These are phyloP conservation scores for Effrenium voratum DNA, from an alignment of 73 alveolate species.

Conservation along the genomic window DNA sequence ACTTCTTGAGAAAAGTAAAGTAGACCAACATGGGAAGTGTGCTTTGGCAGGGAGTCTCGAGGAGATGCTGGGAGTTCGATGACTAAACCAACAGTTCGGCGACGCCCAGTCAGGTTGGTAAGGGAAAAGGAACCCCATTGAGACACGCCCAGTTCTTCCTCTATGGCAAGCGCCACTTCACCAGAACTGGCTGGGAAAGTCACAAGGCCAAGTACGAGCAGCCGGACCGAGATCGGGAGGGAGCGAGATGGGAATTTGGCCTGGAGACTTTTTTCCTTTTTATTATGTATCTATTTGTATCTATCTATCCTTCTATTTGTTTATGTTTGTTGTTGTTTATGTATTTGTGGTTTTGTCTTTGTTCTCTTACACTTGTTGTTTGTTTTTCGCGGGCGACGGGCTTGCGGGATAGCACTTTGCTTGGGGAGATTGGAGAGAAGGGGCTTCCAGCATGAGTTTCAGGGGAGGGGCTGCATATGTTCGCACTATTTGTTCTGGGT, in stretches of 20 bases:
- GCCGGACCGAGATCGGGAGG: constrained; percentile 53
- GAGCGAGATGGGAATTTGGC: background rate
- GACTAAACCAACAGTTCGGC: background rate
- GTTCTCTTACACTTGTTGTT: no score
- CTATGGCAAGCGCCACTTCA: constrained; percentile 88
- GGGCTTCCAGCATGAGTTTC: no score
- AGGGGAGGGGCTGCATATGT: no score
- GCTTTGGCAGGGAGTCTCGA: background rate
- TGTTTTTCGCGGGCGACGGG: no score
- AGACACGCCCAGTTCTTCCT: constrained; percentile 60
- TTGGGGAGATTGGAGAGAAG: no score
- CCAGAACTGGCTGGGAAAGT: constrained; percentile 91
- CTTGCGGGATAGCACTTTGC: no score
- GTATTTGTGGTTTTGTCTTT: no score
- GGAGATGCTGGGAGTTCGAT: background rate
- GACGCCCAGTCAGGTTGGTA: background rate
- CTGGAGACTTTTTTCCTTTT: no score
- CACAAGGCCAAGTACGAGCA: constrained; percentile 71
- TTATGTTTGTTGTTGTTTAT: no score
- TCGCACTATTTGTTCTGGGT: no score
- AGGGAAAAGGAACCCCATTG: background rate
- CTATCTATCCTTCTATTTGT: no score
- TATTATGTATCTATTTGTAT: no score
- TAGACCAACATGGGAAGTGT: background rate
- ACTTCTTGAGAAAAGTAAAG: background rate